Evolutionary conservation across 805 yeast genomes (phyloP).

Genomic region (Zygosaccharomyces pseudorouxii): DNA sequence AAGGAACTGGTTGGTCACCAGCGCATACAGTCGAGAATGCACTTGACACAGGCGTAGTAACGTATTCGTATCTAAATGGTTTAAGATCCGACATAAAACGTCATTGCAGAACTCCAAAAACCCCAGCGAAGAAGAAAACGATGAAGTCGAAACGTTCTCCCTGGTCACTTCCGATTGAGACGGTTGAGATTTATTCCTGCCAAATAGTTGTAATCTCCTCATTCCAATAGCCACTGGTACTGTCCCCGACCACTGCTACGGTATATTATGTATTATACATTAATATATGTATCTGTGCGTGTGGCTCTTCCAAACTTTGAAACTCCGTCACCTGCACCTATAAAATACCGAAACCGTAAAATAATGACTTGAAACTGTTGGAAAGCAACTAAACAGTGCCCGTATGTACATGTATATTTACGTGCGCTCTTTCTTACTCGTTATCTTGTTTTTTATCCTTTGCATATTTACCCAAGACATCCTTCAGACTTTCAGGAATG

Average conservation of each 20-base stretch:
- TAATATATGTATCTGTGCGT: too few species aligned
- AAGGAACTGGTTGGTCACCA: conserved; percentile 26
- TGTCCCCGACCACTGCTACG: background rate
- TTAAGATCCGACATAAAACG: conserved; percentile 24
- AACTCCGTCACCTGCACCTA: background rate
- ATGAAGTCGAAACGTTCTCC: background rate
- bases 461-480: conserved; percentile 57
- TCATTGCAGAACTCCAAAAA: conserved; percentile 26
- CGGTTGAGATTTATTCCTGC: conserved; percentile 22
- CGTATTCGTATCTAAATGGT: conserved; percentile 22
- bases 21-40: conserved; percentile 22
- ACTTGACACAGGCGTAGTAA: conserved; percentile 24
- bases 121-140: conserved; percentile 1
- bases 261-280: background rate
- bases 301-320: background rate
- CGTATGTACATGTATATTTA: background rate
- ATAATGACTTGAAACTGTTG: background rate
- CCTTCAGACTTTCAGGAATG: conserved; percentile 31
- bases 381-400: background rate
- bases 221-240: conserved; percentile 6
- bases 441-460: conserved; percentile 45
- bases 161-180: background rate
- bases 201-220: conserved; percentile 23
- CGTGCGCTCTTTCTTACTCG: conserved; percentile 5
- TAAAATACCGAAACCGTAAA: background rate